Conservation (phyloP, 805 yeast species). For the Yarrowia sp. region DNA sequence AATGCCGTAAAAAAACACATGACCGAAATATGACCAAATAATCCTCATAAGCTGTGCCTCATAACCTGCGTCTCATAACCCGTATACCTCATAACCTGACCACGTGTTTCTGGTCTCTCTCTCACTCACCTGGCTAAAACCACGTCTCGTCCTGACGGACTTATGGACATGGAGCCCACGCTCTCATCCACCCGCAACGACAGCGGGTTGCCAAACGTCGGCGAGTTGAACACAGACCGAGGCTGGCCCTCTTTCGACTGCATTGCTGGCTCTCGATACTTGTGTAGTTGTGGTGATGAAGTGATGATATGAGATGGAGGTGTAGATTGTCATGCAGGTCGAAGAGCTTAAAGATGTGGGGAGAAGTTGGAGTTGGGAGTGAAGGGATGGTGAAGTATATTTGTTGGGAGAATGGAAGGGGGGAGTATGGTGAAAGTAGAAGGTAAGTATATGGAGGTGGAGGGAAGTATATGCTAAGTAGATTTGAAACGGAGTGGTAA, state of each 20-base stretch:
- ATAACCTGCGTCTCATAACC: too few species aligned
- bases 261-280: background rate
- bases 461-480: too few species aligned
- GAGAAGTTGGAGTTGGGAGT: background rate
- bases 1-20: background rate
- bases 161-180: slow-evolving; percentile 82
- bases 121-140: slow-evolving; percentile 66
- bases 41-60: too few species aligned
- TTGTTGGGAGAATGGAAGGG: background rate
- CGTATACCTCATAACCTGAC: too few species aligned
- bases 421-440: too few species aligned
- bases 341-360: background rate
- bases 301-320: background rate
- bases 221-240: slow-evolving; percentile 27
- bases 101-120: too few species aligned
- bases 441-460: too few species aligned
- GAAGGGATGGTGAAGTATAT: background rate
- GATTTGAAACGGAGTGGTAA: too few species aligned
- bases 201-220: slow-evolving; percentile 76
- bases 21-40: too few species aligned
- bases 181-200: slow-evolving; percentile 87
- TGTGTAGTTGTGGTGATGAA: background rate
- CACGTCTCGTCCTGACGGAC: slow-evolving; percentile 89
- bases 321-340: background rate
- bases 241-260: slow-evolving; percentile 22